phyloP scores from a whole-genome alignment of 352 stramenopile species.

The Phytophthora boehmeriae region DNA sequence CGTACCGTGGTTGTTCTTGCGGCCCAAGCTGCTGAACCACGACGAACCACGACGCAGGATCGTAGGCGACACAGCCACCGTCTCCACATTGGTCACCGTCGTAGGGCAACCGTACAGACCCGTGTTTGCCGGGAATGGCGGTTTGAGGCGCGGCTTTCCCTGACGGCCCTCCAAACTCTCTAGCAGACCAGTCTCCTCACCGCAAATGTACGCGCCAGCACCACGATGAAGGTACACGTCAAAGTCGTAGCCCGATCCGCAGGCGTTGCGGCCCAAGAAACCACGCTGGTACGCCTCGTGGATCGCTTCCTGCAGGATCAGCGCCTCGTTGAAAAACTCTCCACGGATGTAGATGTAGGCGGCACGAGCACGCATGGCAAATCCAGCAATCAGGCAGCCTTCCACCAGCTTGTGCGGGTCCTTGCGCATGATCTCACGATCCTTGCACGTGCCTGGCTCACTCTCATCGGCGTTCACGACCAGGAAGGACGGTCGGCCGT shows the following conservation, averaged over 20 bases:
- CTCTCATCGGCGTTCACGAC: constrained; percentile 99
- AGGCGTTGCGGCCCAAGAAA: constrained; percentile 97
- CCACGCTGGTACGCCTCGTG: constrained; percentile 98
- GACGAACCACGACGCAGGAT: constrained; percentile 96
- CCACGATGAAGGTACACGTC: constrained; percentile 99
- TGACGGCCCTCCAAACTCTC: constrained; percentile 98
- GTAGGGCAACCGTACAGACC: constrained; percentile 99
- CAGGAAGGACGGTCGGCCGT: constrained; percentile 99
- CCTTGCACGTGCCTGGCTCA: constrained; percentile 99
- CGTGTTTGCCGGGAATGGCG: constrained; percentile 99
- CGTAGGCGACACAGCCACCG: constrained; percentile 97
- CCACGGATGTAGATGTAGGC: constrained; percentile 99
- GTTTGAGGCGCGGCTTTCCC: constrained; percentile 98
- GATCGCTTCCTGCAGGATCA: constrained; percentile 98
- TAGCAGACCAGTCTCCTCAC: constrained; percentile 98
- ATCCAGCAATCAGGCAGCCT: constrained; percentile 97
- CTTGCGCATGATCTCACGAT: constrained; percentile 99
- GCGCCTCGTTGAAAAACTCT: constrained; percentile 99
- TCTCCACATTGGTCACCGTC: constrained; percentile 99
- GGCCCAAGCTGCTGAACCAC: constrained; percentile 97
- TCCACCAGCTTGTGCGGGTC: constrained; percentile 99
- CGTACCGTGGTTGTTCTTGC: constrained; percentile 98
- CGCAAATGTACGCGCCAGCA: constrained; percentile 99
- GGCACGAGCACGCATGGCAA: constrained; percentile 98
- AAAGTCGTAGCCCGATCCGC: constrained; percentile 99